These are phyloP conservation scores for Psidium friedrichsthalianum DNA, from an alignment of 345 rosid species.

Conservation along the genomic window DNA sequence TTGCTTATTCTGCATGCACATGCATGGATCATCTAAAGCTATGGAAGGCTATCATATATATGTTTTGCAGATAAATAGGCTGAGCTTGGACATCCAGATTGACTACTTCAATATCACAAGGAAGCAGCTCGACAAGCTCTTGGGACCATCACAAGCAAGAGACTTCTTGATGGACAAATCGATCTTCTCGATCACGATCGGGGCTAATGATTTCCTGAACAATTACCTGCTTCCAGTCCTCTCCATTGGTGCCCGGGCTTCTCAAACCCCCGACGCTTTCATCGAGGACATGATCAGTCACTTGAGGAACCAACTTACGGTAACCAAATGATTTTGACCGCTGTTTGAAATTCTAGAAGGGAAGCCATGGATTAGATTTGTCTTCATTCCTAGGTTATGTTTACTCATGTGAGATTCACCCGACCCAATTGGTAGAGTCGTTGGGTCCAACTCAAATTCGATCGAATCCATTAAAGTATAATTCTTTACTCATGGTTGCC, in stretches of 20 bases:
- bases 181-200: slow-evolving; percentile 67
- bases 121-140: slow-evolving; percentile 48
- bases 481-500: background rate
- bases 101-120: slow-evolving; percentile 69
- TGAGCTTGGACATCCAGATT: slow-evolving; percentile 78
- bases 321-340: background rate
- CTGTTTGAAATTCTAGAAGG: background rate
- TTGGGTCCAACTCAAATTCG: background rate
- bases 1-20: background rate
- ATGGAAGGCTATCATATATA: background rate
- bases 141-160: slow-evolving; percentile 64
- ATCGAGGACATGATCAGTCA: slow-evolving; percentile 58
- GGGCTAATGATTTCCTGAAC: slow-evolving; percentile 87
- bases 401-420: background rate
- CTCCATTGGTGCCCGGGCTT: slow-evolving; percentile 54
- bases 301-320: slow-evolving; percentile 52
- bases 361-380: background rate
- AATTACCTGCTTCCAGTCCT: slow-evolving; percentile 81
- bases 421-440: background rate
- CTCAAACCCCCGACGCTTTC: slow-evolving; percentile 56
- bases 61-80: slow-evolving; percentile 57
- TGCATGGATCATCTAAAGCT: background rate
- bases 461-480: background rate
- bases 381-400: background rate
- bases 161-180: slow-evolving; percentile 41